phyloP scores from a whole-genome alignment of 2,329 filamentous ascomycete species.

The Furcasterigmium sp. region DNA sequence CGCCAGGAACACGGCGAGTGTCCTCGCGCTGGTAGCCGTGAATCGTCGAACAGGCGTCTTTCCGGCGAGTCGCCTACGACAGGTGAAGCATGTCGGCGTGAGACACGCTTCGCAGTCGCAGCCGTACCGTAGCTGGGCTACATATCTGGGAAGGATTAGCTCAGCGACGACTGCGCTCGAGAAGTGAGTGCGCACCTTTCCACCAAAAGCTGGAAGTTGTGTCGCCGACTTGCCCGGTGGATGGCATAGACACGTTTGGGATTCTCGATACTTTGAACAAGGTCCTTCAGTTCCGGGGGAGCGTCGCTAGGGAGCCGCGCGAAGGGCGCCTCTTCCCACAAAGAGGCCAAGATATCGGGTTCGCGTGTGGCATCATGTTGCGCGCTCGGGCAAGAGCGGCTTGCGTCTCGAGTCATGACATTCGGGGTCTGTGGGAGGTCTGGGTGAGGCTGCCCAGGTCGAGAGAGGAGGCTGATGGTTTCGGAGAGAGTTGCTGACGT shows the following conservation, averaged over 20 bases:
- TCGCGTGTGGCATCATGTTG: constrained; percentile 28
- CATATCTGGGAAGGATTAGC: constrained; percentile 51
- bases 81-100: constrained; percentile 77
- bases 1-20: constrained; percentile 73
- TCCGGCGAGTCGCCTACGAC: constrained; percentile 60
- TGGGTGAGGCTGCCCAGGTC: too few relatives aligned
- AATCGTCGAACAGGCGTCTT: constrained; percentile 71
- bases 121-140: constrained; percentile 75
- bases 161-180: constrained; percentile 7
- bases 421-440: constrained; percentile 11
- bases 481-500: too few relatives aligned
- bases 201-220: constrained; percentile 61
- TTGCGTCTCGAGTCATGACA: constrained; percentile 46
- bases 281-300: constrained; percentile 49
- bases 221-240: constrained; percentile 54
- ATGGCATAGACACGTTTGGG: constrained; percentile 57
- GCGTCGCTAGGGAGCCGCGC: constrained; percentile 55
- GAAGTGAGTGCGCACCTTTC: constrained; percentile 48
- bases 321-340: constrained; percentile 56
- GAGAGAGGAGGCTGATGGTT: too few relatives aligned
- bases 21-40: constrained; percentile 75
- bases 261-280: constrained; percentile 55
- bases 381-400: constrained; percentile 26
- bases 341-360: constrained; percentile 45
- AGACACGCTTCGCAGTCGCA: constrained; percentile 65